Conservation (phyloP, 352 stramenopile species). For the Phytophthora litchii region DNA sequence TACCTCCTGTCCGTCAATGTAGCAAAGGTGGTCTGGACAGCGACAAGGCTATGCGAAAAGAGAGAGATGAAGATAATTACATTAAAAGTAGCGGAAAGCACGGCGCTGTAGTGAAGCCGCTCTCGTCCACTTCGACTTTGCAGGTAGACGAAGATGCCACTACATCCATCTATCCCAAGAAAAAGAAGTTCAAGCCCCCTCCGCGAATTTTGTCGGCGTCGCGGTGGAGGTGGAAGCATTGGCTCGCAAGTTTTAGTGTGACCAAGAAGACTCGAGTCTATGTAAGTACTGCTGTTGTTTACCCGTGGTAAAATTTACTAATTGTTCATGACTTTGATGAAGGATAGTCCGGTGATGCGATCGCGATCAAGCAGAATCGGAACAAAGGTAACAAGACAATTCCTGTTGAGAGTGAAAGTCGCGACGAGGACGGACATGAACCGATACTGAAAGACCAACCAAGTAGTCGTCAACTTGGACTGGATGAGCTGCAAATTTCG, state of each 20-base stretch:
- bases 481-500: slow-evolving; percentile 9
- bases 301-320: background rate
- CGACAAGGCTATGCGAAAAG: slow-evolving; percentile 1
- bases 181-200: slow-evolving; percentile 13
- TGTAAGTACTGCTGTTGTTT: slow-evolving; percentile 24
- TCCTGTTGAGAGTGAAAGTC: background rate
- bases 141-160: slow-evolving; percentile 21
- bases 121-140: slow-evolving; percentile 31
- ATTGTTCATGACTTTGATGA: slow-evolving; percentile 2
- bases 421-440: slow-evolving; percentile 1
- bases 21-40: slow-evolving; percentile 1
- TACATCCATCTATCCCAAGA: slow-evolving; percentile 11
- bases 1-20: background rate
- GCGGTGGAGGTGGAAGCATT: slow-evolving; percentile 35
- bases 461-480: slow-evolving; percentile 3
- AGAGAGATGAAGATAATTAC: slow-evolving; percentile 1
- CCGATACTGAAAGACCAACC: slow-evolving; percentile 13
- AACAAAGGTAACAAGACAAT: slow-evolving; percentile 6
- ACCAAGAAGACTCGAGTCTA: slow-evolving; percentile 46
- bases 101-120: slow-evolving; percentile 16
- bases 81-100: slow-evolving; percentile 2
- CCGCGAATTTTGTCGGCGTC: slow-evolving; percentile 19
- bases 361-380: slow-evolving; percentile 24
- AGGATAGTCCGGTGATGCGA: slow-evolving; percentile 30
- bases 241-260: slow-evolving; percentile 17